Conservation (phyloP, 2,329 filamentous ascomycete genomes). For the Botrytis porri region DNA sequence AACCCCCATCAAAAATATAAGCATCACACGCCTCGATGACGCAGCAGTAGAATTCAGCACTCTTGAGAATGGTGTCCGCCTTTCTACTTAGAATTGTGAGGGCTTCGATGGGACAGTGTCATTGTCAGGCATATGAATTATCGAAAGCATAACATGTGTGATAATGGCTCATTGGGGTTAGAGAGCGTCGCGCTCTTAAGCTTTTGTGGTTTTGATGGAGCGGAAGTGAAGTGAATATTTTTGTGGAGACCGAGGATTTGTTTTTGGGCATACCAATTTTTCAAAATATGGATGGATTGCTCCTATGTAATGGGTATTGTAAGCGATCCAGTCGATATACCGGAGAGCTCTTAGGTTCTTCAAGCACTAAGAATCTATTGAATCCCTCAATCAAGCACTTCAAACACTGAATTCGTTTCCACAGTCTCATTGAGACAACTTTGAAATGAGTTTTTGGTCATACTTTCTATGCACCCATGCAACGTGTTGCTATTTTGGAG, state of each 20-base stretch:
- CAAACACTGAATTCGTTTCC: constrained; percentile 37
- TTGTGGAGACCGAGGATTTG: neutral
- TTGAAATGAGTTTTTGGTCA: constrained; percentile 46
- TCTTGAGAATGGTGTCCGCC: neutral
- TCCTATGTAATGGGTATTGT: neutral
- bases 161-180: neutral
- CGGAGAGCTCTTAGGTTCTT: constrained; percentile 16
- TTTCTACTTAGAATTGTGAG: neutral
- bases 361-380: constrained; percentile 36
- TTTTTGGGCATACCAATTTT: neutral
- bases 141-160: neutral
- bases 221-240: neutral
- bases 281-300: no score
- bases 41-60: constrained; percentile 2
- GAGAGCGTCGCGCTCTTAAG: neutral
- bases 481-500: constrained; percentile 37
- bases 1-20: neutral
- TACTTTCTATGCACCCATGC: constrained; percentile 47
- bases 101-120: neutral
- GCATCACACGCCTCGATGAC: constrained; percentile 4
- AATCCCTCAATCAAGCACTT: constrained; percentile 39
- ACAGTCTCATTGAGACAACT: constrained; percentile 38
- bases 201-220: neutral
- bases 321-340: neutral
- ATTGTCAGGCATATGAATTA: neutral